Percentiles rank a stretch among this genome's conserved stretches.
These are phyloP conservation scores for Leucosporidium scottii DNA, from an alignment of 768 basidiomycete species.

Conservation along the genomic window DNA sequence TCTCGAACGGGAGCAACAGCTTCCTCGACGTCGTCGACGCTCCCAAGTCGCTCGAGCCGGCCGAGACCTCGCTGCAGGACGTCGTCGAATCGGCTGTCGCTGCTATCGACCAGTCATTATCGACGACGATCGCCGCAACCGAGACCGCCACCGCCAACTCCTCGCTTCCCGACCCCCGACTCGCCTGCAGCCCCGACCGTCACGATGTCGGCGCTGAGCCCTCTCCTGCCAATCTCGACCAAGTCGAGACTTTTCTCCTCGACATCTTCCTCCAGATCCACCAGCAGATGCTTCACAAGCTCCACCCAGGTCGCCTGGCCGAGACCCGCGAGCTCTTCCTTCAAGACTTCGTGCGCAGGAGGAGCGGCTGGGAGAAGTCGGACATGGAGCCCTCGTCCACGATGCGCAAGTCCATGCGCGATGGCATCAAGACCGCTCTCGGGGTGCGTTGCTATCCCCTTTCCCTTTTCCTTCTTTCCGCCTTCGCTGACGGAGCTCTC, in stretches of 20 bases:
- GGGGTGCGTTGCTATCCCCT: background rate
- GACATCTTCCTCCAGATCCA: background rate
- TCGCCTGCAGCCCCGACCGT: background rate
- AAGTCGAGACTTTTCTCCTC: background rate
- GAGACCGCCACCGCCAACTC: background rate
- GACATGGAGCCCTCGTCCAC: background rate
- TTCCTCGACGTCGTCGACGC: too few species aligned
- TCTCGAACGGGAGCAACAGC: too few species aligned
- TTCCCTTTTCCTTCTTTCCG: background rate
- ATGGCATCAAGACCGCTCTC: background rate
- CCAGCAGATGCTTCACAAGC: background rate
- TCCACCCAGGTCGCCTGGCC: background rate
- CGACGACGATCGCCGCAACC: too few species aligned
- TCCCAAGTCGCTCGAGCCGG: too few species aligned
- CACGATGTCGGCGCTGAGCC: background rate
- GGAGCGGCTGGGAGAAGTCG: background rate
- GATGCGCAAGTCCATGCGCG: background rate
- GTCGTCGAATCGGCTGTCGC: too few species aligned
- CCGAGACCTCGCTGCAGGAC: too few species aligned
- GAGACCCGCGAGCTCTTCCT: background rate
- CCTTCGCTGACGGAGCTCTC: background rate
- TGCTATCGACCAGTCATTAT: too few species aligned
- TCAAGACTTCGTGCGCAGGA: background rate
- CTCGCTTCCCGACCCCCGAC: background rate
- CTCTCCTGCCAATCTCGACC: background rate